Conservation (phyloP, 169 alveolate species). For the Plasmodium fragile region DNA sequence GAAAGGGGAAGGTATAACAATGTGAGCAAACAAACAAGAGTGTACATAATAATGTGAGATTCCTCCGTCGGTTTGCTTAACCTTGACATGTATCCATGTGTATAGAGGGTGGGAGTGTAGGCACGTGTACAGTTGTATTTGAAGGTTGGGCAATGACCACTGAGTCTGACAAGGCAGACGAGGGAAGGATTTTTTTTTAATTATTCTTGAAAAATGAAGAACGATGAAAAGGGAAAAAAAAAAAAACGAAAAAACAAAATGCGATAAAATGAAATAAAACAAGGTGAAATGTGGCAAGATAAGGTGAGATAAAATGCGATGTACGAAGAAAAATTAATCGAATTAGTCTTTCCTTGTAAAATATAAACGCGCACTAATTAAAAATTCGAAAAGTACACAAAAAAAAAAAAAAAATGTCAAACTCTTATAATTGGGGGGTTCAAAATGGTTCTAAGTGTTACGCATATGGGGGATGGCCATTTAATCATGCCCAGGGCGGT, state of each 20-base stretch:
- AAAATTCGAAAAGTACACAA: conserved; percentile 4
- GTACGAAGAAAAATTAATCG: background rate
- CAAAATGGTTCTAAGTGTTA: background rate
- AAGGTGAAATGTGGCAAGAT: background rate
- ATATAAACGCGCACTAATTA: conserved; percentile 2
- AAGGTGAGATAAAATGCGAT: background rate
- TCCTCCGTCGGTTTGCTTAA: background rate
- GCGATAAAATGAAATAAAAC: background rate
- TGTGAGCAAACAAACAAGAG: background rate
- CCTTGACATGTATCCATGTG: background rate
- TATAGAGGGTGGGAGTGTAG: background rate
- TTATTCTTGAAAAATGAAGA: background rate
- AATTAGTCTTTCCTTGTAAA: background rate
- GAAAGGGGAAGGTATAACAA: background rate
- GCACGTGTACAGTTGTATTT: background rate
- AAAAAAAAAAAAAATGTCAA: conserved; percentile 6
- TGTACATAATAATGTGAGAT: background rate
- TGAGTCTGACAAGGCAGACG: background rate
- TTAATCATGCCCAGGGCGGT: background rate
- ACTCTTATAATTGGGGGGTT: conserved; percentile 3
- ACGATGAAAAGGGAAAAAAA: background rate
- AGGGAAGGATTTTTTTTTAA: background rate
- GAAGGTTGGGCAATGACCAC: background rate
- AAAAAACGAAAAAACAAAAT: background rate
- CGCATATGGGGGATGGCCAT: background rate